Evolutionary conservation across 2,329 filamentous ascomycete genomes (phyloP), one percentile per base, ranked within the genome.

Genomic region (Aspergillus pseudotamarii): DNA sequence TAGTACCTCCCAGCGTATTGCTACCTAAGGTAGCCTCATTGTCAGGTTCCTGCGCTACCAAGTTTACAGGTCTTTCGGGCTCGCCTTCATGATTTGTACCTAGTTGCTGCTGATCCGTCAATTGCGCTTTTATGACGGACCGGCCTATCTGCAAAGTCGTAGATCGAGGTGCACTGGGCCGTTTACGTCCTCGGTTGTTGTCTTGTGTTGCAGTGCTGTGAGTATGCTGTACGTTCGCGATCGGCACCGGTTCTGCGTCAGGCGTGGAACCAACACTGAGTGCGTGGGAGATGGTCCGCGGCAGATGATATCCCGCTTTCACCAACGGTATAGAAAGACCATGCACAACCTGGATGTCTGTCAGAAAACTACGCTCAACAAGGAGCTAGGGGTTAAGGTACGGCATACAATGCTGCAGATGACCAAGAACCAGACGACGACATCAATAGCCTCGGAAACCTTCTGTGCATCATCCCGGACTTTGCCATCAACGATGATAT

Each of bases 341-440:
- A 69, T 96, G 93, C 4, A 95, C 89, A 46, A 94, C 80, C 89
- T 89, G 41, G 10, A 38, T 38, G 6, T n/a, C 28, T 3, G 32
- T 64, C 32, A 59, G 23, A 56, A 41, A 34, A 59, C 6, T 6
- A 21, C 21, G 21, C 26, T 19, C 34, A 23, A 10, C 6, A 8
- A 51, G 41, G 12, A 19, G 48, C 64, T 32, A 64, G 59, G 50
- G 30, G 10, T 9, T 32, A 45, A 38, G 9, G 9, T 26, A 2
- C 21, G 10, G n/a, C 68, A 64, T 80, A 93, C 91, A 64, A 96
- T 89, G 68, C 91, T 95, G 78, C 91, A 94, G 23, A 95, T 88
- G 10, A 88, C 85, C 58, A 96, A 78, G 72, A 97, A 97, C 93
- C 93, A 97, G 21, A 97, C 89, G 0, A 96, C 86, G 0, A 94